These are phyloP conservation scores for Tylopilus vinaceipallidus DNA, from an alignment of 768 basidiomycete genomes.

Conservation along the genomic window DNA sequence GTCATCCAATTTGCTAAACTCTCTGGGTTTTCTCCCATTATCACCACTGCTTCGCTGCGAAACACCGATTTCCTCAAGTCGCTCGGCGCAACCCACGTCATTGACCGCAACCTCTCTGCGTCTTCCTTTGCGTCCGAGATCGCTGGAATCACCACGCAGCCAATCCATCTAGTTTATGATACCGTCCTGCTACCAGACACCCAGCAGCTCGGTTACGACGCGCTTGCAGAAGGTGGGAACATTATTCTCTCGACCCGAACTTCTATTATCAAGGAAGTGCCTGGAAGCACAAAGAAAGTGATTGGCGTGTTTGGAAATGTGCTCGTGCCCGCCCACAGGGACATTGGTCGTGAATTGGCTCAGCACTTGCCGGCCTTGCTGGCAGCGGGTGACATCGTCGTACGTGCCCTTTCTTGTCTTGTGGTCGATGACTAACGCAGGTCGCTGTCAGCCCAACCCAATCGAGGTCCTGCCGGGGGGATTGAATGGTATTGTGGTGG, in stretches of 20 bases:
- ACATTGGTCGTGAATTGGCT: constrained; percentile 13
- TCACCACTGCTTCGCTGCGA: constrained; percentile 39
- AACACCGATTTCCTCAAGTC: constrained; percentile 33
- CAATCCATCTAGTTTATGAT: constrained; percentile 24
- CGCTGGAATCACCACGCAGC: constrained; percentile 8
- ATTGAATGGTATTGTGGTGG: constrained; percentile 33
- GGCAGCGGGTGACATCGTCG: constrained; percentile 17
- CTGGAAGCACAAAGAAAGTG: constrained; percentile 18
- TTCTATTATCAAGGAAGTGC: constrained; percentile 10
- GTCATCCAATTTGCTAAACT: constrained; percentile 36
- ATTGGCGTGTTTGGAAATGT: constrained; percentile 12
- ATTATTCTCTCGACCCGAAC: constrained; percentile 13
- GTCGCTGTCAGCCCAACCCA: constrained; percentile 12
- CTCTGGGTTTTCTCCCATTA: constrained; percentile 37
- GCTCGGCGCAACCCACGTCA: constrained; percentile 38
- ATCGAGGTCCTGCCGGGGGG: constrained; percentile 36
- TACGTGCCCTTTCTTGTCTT: constrained; percentile 1
- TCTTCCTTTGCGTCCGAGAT: constrained; percentile 16
- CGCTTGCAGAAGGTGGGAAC: constrained; percentile 32
- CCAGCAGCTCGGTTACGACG: constrained; percentile 32
- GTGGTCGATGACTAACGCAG: background rate
- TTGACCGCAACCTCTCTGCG: constrained; percentile 29
- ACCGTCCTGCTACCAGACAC: constrained; percentile 31
- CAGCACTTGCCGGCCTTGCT: constrained; percentile 8
- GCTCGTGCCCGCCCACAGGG: constrained; percentile 8